These are phyloP conservation scores for Adansonia rubrostipa DNA, from an alignment of 441 rosid genomes.

Conservation along the genomic window DNA sequence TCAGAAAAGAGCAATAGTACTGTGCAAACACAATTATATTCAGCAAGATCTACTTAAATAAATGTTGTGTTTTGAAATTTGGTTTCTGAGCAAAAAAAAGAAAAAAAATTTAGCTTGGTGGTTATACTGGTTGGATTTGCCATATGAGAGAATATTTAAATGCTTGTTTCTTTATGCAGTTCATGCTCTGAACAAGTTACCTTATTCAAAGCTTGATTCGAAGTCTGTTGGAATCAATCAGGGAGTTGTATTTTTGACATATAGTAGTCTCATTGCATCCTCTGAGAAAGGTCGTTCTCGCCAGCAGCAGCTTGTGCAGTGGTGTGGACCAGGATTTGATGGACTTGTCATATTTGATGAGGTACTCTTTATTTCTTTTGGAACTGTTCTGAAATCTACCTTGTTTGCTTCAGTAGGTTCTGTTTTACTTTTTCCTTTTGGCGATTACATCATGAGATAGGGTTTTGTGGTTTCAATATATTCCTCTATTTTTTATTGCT, in stretches of 20 bases:
- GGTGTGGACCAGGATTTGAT: constrained; percentile 91
- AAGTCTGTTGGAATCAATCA: constrained; percentile 87
- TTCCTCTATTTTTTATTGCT: constrained; percentile 39
- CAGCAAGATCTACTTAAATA: not conserved
- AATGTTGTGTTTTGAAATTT: not conserved
- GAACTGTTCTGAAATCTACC: constrained; percentile 30
- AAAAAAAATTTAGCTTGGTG: not conserved
- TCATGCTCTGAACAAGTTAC: constrained; percentile 95
- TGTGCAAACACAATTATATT: not conserved
- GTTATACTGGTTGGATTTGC: constrained; percentile 15
- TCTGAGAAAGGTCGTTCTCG: constrained; percentile 99
- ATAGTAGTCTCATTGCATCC: constrained; percentile 97
- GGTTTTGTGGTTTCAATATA: constrained; percentile 28
- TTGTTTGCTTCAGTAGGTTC: constrained; percentile 24
- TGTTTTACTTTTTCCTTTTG: not conserved
- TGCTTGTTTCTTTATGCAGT: constrained; percentile 57
- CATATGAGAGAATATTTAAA: constrained; percentile 27
- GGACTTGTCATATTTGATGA: constrained; percentile 95
- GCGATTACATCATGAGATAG: constrained; percentile 27
- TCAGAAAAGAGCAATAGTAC: not conserved
- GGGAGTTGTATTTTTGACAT: constrained; percentile 94
- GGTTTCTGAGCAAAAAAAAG: constrained; percentile 21
- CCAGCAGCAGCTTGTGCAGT: constrained; percentile 95
- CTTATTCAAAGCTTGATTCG: constrained; percentile 97
- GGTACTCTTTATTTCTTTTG: constrained; percentile 46